phyloP scores from a whole-genome alignment of 1,284 basidiomycete genomes.

The Pascua guehoae region DNA sequence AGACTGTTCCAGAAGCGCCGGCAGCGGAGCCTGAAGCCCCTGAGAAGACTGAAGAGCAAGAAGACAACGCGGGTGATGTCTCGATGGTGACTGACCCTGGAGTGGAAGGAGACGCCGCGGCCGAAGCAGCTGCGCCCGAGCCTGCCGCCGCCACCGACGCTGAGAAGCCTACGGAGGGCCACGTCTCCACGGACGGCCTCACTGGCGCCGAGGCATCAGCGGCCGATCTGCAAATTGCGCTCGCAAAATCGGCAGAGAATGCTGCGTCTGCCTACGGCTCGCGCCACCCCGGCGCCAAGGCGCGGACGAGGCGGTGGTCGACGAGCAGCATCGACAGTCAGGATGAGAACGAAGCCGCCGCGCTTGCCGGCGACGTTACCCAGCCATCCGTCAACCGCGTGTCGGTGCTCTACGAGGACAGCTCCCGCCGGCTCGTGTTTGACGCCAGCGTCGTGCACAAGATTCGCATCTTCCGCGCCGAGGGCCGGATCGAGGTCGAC shows the following conservation, averaged over 20 bases:
- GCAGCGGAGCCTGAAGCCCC: conserved; percentile 12
- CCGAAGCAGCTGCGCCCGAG: not conserved
- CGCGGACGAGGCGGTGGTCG: conserved; percentile 24
- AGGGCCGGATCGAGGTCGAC: conserved; percentile 79
- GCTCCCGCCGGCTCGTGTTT: conserved; percentile 76
- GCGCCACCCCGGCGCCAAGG: conserved; percentile 11
- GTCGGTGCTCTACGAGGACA: conserved; percentile 90
- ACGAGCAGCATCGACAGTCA: conserved; percentile 23
- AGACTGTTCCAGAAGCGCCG: conserved; percentile 48
- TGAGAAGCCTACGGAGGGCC: not conserved
- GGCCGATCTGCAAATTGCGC: conserved; percentile 21
- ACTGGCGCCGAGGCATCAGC: conserved; percentile 19
- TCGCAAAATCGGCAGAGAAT: conserved; percentile 31
- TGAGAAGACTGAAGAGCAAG: not conserved
- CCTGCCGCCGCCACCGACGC: not conserved
- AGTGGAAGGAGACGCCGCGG: conserved; percentile 1
- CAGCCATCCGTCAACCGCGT: conserved; percentile 52
- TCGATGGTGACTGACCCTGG: conserved; percentile 32
- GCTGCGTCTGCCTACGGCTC: conserved; percentile 30
- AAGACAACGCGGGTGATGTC: conserved; percentile 25
- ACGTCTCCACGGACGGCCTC: conserved; percentile 1
- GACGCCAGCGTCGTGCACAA: conserved; percentile 81
- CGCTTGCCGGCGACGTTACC: conserved; percentile 6
- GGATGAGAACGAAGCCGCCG: conserved; percentile 12
- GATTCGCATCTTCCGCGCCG: conserved; percentile 73